These are phyloP conservation scores for Saccharomycopsis synnaedendra DNA, from an alignment of 805 yeast species.

Conservation along the genomic window DNA sequence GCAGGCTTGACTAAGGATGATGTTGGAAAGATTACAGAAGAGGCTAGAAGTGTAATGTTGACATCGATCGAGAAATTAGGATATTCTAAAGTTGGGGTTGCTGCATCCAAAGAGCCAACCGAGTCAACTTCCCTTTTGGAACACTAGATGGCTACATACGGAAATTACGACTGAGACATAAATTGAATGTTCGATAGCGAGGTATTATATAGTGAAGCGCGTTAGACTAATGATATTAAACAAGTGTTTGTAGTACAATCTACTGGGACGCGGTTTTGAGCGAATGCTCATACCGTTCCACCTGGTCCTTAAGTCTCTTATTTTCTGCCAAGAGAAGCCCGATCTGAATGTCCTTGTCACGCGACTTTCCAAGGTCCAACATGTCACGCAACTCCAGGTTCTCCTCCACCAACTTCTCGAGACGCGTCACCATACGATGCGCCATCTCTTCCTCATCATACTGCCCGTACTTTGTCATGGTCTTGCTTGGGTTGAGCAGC, in stretches of 20 bases:
- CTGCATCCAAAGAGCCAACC: background rate
- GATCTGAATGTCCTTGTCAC: conserved; percentile 57
- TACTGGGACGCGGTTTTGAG: too few species aligned
- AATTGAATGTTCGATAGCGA: background rate
- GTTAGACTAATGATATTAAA: background rate
- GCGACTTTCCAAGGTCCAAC: conserved; percentile 66
- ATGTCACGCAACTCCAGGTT: conserved; percentile 59
- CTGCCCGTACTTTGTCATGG: conserved; percentile 40
- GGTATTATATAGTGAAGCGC: background rate
- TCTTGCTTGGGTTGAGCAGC: conserved; percentile 36
- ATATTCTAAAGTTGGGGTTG: conserved; percentile 21
- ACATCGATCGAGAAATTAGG: conserved; percentile 27
- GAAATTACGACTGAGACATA: too few species aligned
- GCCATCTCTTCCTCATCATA: conserved; percentile 68
- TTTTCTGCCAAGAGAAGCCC: conserved; percentile 46
- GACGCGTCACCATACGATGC: conserved; percentile 55
- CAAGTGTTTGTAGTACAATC: too few species aligned
- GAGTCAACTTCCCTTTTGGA: background rate
- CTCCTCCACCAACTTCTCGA: conserved; percentile 52
- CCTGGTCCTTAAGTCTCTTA: conserved; percentile 31
- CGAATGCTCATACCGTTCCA: conserved; percentile 3
- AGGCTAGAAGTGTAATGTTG: conserved; percentile 50
- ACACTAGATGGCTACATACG: background rate
- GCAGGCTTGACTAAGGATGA: conserved; percentile 60
- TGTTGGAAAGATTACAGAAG: conserved; percentile 45